phyloP scores from a whole-genome alignment of 352 stramenopile genomes.

The Saprolegnia diclina region DNA sequence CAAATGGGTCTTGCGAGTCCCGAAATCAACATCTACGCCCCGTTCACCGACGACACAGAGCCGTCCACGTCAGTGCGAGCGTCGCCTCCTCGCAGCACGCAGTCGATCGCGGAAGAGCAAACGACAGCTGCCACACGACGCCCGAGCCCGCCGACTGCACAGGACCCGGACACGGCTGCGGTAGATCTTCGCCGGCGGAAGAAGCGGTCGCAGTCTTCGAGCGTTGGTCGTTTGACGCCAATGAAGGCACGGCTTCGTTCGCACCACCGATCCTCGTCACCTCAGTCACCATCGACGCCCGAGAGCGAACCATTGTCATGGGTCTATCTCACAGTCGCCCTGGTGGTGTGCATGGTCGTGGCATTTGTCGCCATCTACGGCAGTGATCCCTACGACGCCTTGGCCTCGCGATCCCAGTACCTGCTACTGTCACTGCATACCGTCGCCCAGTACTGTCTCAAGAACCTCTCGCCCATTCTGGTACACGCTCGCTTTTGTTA shows the following conservation, averaged over 20 bases:
- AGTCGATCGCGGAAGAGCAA: not conserved
- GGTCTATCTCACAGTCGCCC: not conserved
- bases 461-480: not conserved
- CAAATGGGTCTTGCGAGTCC: not conserved
- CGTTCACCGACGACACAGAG: not conserved
- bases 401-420: not conserved
- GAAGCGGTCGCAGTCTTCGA: not conserved
- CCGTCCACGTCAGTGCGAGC: not conserved
- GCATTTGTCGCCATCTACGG: not conserved
- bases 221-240: not conserved
- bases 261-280: not conserved
- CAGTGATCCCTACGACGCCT: not conserved
- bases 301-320: not conserved
- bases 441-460: not conserved
- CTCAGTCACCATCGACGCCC: not conserved
- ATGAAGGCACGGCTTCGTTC: slow-evolving; percentile 13
- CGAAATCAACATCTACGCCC: slow-evolving; percentile 24
- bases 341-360: not conserved
- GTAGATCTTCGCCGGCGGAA: not conserved
- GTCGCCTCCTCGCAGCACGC: not conserved
- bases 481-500: no score
- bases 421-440: not conserved
- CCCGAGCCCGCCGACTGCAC: not conserved
- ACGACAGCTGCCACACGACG: not conserved
- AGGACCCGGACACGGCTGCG: no score